Evolutionary conservation across 768 basidiomycete species (phyloP).

Genomic region (Kwoniella shandongensis): DNA sequence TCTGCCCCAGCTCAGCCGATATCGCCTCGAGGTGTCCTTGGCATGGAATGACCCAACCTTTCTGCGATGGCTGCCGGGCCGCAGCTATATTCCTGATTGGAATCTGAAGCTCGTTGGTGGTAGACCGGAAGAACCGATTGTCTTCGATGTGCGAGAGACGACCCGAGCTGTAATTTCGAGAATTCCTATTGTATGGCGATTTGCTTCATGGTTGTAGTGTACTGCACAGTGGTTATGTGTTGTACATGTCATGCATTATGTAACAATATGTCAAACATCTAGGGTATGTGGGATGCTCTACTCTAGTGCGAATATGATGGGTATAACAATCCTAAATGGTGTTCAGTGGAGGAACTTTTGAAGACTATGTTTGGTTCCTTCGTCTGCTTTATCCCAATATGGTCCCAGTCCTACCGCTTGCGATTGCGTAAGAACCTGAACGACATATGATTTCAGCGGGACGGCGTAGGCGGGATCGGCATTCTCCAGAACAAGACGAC

Average conservation of each 20-base stretch:
- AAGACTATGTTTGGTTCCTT: conserved; percentile 36
- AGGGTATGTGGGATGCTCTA: background rate
- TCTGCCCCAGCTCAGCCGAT: conserved; percentile 11
- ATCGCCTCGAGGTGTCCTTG: conserved; percentile 10
- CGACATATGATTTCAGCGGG: conserved; percentile 35
- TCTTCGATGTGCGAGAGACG: conserved; percentile 10
- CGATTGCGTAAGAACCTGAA: conserved; percentile 32
- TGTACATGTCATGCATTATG: conserved; percentile 1
- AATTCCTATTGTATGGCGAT: conserved; percentile 12
- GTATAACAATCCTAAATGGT: background rate
- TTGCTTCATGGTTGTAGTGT: conserved; percentile 14
- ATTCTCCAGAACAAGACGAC: conserved; percentile 35
- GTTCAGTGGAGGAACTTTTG: conserved; percentile 30
- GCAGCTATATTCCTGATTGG: conserved; percentile 17
- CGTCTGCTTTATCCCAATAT: conserved; percentile 50
- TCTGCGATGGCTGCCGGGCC: conserved; percentile 12
- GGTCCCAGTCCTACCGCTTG: conserved; percentile 44
- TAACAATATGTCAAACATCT: background rate
- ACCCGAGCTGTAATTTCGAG: conserved; percentile 2
- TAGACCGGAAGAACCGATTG: background rate
- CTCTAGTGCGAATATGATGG: background rate
- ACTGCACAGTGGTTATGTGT: background rate
- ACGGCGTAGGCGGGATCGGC: conserved; percentile 36
- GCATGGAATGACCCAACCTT: conserved; percentile 5
- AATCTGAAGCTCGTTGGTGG: conserved; percentile 15